Evolutionary conservation across 768 basidiomycete genomes (phyloP), one percentile per base, ranked within the genome.

Genomic region (Boletus rex-veris): DNA sequence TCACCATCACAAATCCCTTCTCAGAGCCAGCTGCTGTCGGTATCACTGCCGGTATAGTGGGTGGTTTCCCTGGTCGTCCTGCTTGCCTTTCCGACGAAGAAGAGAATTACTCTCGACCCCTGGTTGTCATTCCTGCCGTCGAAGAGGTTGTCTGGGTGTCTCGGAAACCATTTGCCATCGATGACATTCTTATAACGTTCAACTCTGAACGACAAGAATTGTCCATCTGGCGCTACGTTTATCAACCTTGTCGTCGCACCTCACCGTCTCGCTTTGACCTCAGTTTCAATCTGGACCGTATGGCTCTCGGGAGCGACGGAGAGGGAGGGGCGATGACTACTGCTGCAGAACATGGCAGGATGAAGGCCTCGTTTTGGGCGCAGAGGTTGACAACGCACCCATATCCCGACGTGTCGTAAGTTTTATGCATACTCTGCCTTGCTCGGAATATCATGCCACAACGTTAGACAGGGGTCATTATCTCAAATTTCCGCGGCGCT

Each of bases 281-380:
- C 39, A 84, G 78, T 54, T 67, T 79, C 24, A 84, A 80, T 7
- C 74, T 88, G 76, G 84, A 88, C 62, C 76, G 84, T 38, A 85
- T 88, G 85, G 82, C 75, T 15, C 73, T 86, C 7, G 82, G 80
- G n/a, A 75, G 77, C 3, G 64, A 66, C 4, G 73, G 73, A 31
- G 84, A 81, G 3, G 58, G 66, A 7, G 82, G 83, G 18, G 52
- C 64, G 2, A 58, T 69, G 14, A 53, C 75, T 1, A 63, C 72
- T 11, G 73, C 78, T 1, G 73, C 76, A 18, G 83, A 85, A 53
- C 78, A 85, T 62, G 82, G 80, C 6, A 76, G 83, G 54, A 85
- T 89, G 82, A 82, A 81, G 48, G 80, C 86, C 2, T 75, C 83
- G 0, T 87, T 82, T 63, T 92, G 90, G 89, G 80, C 86, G 70